Percentiles rank a stretch among this genome's conserved stretches.
These are phyloP conservation scores for Neurospora sp. DNA, from an alignment of 495 filamentous ascomycete species.

Conservation along the genomic window DNA sequence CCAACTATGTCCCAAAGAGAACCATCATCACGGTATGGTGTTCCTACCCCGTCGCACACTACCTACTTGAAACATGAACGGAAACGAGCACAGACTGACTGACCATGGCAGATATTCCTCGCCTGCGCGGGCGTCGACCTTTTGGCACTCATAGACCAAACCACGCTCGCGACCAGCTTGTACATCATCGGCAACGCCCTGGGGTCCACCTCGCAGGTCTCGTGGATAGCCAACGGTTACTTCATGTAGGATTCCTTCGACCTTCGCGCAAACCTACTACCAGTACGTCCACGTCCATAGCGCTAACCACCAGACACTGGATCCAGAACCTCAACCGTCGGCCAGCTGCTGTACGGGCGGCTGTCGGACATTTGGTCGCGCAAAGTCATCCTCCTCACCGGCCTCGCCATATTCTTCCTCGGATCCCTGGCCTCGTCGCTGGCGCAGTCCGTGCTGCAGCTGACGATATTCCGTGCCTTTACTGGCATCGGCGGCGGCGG, in stretches of 20 bases:
- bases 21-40: constrained; percentile 39
- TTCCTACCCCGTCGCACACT: background rate
- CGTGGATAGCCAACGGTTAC: constrained; percentile 46
- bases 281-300: background rate
- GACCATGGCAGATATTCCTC: constrained; percentile 37
- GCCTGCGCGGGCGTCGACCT: constrained; percentile 47
- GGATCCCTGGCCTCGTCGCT: constrained; percentile 45
- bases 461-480: constrained; percentile 53
- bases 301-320: background rate
- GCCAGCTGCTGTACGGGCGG: constrained; percentile 45
- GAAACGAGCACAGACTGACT: background rate
- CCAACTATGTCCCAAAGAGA: constrained; percentile 41
- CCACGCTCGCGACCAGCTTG: constrained; percentile 41
- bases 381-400: constrained; percentile 41
- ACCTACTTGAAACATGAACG: background rate
- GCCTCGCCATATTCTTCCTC: constrained; percentile 43
- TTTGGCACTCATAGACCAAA: constrained; percentile 46
- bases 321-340: constrained; percentile 42
- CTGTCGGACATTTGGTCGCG: constrained; percentile 50
- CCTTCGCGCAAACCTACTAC: background rate
- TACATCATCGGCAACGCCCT: constrained; percentile 41
- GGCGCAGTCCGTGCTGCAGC: constrained; percentile 39
- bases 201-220: constrained; percentile 35
- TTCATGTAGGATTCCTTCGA: constrained; percentile 34
- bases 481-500: constrained; percentile 75